A percentile compares a stretch with the other conserved stretches of the same genome.
Conservation (phyloP, 495 filamentous ascomycete species). For the Aspergillus homomorphus region DNA sequence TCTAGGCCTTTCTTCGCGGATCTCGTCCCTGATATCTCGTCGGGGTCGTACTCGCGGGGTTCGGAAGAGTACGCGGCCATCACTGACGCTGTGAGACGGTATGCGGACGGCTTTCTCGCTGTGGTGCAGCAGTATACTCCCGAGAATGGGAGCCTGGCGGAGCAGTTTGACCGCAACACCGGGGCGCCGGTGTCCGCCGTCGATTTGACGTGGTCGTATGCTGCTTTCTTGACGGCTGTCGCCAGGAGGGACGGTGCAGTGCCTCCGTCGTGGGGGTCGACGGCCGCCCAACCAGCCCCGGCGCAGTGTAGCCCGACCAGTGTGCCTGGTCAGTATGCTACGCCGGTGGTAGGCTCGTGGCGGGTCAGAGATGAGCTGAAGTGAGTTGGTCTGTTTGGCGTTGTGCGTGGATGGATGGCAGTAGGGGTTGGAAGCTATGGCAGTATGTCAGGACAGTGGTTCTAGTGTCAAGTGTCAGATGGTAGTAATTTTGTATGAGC, state of each 20-base stretch:
- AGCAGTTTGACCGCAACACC: conserved; percentile 56
- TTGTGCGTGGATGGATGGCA: no score
- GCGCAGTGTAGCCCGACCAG: conserved; percentile 11
- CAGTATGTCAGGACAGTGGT: no score
- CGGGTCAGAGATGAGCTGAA: neutral
- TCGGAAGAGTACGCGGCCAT: conserved; percentile 40
- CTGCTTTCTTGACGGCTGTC: conserved; percentile 58
- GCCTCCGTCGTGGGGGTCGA: conserved; percentile 41
- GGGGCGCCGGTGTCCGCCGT: conserved; percentile 53
- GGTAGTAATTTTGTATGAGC: no score
- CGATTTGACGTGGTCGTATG: conserved; percentile 68
- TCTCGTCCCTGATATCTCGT: conserved; percentile 31
- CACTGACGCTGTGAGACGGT: conserved; percentile 41
- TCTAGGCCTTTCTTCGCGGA: conserved; percentile 44
- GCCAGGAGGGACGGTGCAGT: conserved; percentile 39
- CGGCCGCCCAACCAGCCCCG: conserved; percentile 41
- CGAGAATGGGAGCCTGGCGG: conserved; percentile 52
- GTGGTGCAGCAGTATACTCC: conserved; percentile 49
- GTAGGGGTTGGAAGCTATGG: no score
- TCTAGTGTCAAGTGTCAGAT: no score
- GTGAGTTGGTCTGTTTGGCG: no score
- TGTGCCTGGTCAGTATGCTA: conserved; percentile 13
- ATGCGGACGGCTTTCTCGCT: conserved; percentile 49
- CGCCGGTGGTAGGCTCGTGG: conserved; percentile 12
- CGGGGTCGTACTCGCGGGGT: conserved; percentile 34